phyloP scores from a whole-genome alignment of 2,329 filamentous ascomycete genomes.

The Aureobasidium sp. region DNA sequence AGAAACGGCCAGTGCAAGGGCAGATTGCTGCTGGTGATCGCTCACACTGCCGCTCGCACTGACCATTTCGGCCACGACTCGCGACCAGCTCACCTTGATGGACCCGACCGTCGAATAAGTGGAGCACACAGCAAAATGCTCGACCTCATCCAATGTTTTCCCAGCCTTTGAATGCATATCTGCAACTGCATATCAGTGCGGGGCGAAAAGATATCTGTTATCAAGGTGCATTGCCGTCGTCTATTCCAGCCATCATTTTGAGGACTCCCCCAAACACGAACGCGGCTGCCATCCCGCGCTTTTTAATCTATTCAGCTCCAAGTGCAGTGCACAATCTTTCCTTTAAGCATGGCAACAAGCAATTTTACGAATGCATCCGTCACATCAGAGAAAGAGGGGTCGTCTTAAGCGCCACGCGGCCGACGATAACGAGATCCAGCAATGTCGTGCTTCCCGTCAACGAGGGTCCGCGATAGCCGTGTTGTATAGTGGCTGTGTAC shows the following conservation, averaged over 20 bases:
- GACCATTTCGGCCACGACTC: background rate
- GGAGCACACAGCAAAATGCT: background rate
- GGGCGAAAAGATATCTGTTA: background rate
- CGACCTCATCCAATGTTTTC: background rate
- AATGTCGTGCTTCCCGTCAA: slow-evolving; percentile 9
- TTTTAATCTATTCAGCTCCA: slow-evolving; percentile 1
- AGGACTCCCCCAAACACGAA: background rate
- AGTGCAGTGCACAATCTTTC: background rate
- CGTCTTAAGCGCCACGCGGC: slow-evolving; percentile 1
- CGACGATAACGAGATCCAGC: slow-evolving; percentile 4
- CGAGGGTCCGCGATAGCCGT: slow-evolving; percentile 3
- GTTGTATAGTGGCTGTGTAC: background rate
- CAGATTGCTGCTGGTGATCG: background rate
- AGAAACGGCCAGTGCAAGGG: background rate
- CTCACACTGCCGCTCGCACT: background rate
- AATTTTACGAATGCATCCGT: background rate
- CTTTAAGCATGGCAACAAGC: slow-evolving; percentile 5
- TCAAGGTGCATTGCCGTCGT: background rate
- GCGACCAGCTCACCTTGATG: slow-evolving; percentile 5
- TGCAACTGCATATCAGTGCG: background rate
- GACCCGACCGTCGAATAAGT: background rate
- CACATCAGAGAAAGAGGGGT: background rate
- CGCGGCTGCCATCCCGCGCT: slow-evolving; percentile 1
- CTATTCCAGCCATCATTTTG: background rate
- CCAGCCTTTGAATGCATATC: background rate